Percentiles rank a stretch among this genome's conserved stretches.
phyloP scores from a whole-genome alignment of 1,139 yeast genomes.

The Hemisphaericaspora xylofermentans region DNA sequence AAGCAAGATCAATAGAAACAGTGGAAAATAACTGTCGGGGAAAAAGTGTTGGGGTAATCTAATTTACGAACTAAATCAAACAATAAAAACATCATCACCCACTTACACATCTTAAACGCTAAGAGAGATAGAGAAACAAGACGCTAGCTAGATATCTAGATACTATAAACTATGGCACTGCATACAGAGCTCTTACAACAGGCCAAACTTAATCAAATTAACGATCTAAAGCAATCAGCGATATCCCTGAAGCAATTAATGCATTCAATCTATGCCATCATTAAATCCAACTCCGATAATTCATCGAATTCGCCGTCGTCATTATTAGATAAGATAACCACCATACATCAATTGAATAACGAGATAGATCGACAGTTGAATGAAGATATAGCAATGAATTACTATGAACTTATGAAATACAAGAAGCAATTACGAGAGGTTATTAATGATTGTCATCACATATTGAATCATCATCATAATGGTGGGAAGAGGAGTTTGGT shows the following conservation, averaged over 20 bases:
- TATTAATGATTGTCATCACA: constrained; percentile 19
- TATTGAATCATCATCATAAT: constrained; percentile 10
- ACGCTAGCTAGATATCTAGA: too few relatives aligned
- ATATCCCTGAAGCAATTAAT: constrained; percentile 30
- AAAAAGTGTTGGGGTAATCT: too few relatives aligned
- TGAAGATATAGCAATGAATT: constrained; percentile 27
- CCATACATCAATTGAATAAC: constrained; percentile 41
- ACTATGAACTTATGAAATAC: constrained; percentile 22
- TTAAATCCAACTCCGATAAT: constrained; percentile 27
- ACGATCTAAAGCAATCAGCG: constrained; percentile 29
- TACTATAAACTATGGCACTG: constrained; percentile 12
- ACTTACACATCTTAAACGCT: too few relatives aligned
- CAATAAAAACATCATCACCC: too few relatives aligned
- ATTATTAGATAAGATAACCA: constrained; percentile 42
- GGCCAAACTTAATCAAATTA: constrained; percentile 38
- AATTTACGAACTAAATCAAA: too few relatives aligned
- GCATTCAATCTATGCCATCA: constrained; percentile 23
- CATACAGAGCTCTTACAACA: constrained; percentile 32
- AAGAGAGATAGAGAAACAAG: neutral
- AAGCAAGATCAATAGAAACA: too few relatives aligned
- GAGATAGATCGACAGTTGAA: constrained; percentile 39
- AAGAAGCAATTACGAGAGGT: constrained; percentile 22
- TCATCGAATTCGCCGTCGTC: constrained; percentile 15
- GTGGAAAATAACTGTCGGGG: too few relatives aligned
- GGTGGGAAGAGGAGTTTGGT: constrained; percentile 18